Evolutionary conservation across 495 filamentous ascomycete genomes (phyloP), one percentile per base, ranked within the genome.

Genomic region (Sporormia fimetaria): DNA sequence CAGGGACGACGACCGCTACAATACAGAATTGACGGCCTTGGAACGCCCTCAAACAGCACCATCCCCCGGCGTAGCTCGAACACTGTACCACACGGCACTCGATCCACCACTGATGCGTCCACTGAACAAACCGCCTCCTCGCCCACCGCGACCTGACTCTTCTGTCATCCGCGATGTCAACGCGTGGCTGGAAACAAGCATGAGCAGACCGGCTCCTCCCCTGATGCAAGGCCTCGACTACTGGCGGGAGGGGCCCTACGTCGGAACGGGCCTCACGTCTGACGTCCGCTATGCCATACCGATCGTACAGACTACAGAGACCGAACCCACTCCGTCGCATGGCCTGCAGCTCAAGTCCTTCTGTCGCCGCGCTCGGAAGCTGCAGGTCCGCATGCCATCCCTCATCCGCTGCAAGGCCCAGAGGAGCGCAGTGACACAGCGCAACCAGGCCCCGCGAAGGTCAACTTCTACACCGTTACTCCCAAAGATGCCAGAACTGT

Each of bases 101-200:
- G 33, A 33, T 14, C 33, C 33, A 1, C 46, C 28, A 24, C 4
- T 39, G 12, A 6, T 18, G 4, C 46, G 39, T 11, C 33, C 27
- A 11, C 33, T 9, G 6, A 50, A 23, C 25, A 23, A 30, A 21
- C 40, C 39, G 4, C 44, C 49, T 10, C 43, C 43, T 28, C 38
- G 49, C 3, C 49, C 44, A 22, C 38, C 33, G 10, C 24, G 49
- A 28, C 49, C 49, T 6, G 35, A 47, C 12, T 48, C 49, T 12
- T 21, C 25, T 12, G 35, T 44, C 21, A 48, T 53, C 4, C 49
- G 29, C 11, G 44, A 53, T 18, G 49, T 53, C n/a, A 43, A 48
- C 25, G 43, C 39, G 28, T 48, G 49, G 49, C 35, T 53, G 6
- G 49, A 53, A 22, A 29, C 44, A 3, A 53, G 38, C 29, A 37